phyloP scores from a whole-genome alignment of 345 rosid genomes.

The Populus euphratica region DNA sequence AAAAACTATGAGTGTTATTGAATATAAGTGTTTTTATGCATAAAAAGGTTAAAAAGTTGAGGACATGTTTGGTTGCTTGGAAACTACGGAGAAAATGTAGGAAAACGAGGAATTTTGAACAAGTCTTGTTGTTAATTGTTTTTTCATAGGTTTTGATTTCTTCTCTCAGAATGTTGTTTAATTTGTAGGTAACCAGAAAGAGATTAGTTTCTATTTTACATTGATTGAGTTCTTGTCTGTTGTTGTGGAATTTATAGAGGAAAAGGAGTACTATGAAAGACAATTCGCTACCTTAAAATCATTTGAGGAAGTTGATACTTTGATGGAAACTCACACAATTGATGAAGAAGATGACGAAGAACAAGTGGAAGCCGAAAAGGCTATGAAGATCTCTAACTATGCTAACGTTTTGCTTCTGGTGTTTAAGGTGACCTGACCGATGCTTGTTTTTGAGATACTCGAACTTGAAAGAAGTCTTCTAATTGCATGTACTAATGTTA shows the following conservation, averaged over 20 bases:
- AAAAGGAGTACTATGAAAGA: slow-evolving; percentile 66
- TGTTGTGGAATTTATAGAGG: slow-evolving; percentile 37
- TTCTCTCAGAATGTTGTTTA: neutral
- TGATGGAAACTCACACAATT: slow-evolving; percentile 19
- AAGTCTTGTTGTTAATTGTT: neutral
- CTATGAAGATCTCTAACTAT: slow-evolving; percentile 76
- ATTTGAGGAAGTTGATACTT: slow-evolving; percentile 68
- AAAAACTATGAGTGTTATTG: neutral
- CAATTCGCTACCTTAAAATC: slow-evolving; percentile 72
- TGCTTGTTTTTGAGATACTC: neutral
- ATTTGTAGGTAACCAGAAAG: neutral
- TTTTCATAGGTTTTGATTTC: no score
- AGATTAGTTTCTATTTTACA: neutral
- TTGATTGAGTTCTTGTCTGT: neutral
- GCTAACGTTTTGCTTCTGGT: slow-evolving; percentile 68
- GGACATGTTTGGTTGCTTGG: slow-evolving; percentile 14
- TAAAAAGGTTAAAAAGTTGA: neutral
- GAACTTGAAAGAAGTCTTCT: neutral
- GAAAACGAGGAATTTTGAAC: neutral
- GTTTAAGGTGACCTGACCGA: slow-evolving; percentile 46
- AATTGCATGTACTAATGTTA: no score
- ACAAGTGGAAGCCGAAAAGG: slow-evolving; percentile 52
- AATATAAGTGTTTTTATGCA: neutral
- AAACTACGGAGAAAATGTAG: slow-evolving; percentile 1
- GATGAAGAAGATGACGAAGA: slow-evolving; percentile 38